Evolutionary conservation across 768 basidiomycete species (phyloP).

Genomic region (Kwoniella newhampshirensis): DNA sequence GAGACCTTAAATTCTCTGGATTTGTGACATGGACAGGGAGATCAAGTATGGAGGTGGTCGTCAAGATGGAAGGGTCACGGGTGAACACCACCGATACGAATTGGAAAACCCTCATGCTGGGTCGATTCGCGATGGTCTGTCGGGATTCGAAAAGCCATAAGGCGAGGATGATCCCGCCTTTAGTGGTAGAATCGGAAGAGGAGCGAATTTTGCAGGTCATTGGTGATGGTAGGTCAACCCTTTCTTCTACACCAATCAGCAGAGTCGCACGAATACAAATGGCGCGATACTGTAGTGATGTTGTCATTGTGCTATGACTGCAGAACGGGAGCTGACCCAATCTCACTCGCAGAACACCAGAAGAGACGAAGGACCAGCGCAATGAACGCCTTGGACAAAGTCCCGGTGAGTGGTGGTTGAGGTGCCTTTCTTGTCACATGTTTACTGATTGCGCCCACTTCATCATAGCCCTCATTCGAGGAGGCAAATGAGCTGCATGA

Average conservation of each 20-base stretch:
- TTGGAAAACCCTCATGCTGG: conserved; percentile 60
- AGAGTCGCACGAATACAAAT: no score
- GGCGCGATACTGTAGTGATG: not conserved
- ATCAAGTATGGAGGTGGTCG: conserved; percentile 80
- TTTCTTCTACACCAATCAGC: no score
- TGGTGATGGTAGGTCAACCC: conserved; percentile 60
- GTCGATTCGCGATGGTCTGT: conserved; percentile 91
- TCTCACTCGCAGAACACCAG: conserved; percentile 60
- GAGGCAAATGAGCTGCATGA: conserved; percentile 71
- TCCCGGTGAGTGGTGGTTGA: conserved; percentile 56
- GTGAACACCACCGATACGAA: conserved; percentile 40
- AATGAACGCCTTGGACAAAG: conserved; percentile 64
- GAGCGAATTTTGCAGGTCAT: conserved; percentile 65
- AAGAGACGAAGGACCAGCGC: conserved; percentile 61
- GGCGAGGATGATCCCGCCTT: conserved; percentile 65
- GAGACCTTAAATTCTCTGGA: conserved; percentile 70
- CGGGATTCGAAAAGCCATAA: conserved; percentile 67
- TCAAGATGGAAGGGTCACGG: conserved; percentile 73
- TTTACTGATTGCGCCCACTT: not conserved
- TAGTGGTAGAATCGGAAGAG: conserved; percentile 63
- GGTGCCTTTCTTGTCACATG: not conserved
- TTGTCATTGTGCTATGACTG: not conserved
- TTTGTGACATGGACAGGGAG: conserved; percentile 76
- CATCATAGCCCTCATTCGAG: conserved; percentile 62
- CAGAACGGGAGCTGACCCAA: not conserved